Conservation (phyloP, 2,329 filamentous ascomycete genomes). For the Truncatella angustata region DNA sequence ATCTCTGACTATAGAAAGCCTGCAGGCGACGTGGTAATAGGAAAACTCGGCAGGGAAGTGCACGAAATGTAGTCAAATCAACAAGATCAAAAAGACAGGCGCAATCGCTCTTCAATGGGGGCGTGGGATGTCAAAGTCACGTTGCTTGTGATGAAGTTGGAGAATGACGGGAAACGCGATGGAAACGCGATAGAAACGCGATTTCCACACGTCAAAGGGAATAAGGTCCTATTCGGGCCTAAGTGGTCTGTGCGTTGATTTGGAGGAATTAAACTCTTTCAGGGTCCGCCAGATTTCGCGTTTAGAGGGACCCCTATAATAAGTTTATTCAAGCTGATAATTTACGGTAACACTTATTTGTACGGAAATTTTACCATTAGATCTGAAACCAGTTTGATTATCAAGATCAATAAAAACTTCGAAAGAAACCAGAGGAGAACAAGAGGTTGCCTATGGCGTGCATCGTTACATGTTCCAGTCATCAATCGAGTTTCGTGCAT, state of each 20-base stretch:
- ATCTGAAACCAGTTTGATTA: too few species aligned
- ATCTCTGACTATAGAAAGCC: too few species aligned
- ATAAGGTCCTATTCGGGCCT: slow-evolving; percentile 3
- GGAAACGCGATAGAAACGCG: too few species aligned
- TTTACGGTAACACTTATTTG: too few species aligned
- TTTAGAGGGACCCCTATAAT: not conserved
- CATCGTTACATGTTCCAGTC: too few species aligned
- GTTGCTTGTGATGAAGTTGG: slow-evolving; percentile 1
- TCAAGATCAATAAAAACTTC: too few species aligned
- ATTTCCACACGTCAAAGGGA: slow-evolving; percentile 5
- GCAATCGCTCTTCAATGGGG: not conserved
- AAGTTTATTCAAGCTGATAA: too few species aligned
- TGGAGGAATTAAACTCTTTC: not conserved
- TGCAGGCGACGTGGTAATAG: not conserved
- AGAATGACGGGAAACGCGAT: slow-evolving; percentile 3
- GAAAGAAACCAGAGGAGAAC: too few species aligned
- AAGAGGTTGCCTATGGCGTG: too few species aligned
- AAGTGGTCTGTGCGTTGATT: not conserved
- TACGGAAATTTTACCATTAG: too few species aligned
- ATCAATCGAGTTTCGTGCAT: too few species aligned
- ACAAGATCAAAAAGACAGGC: not conserved
- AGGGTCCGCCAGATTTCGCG: not conserved
- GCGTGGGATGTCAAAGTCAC: not conserved
- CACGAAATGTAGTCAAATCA: not conserved
- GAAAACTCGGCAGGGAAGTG: not conserved